These are phyloP conservation scores for Paraconiothyrium sp. DNA, from an alignment of 2,329 filamentous ascomycete species.

Conservation along the genomic window DNA sequence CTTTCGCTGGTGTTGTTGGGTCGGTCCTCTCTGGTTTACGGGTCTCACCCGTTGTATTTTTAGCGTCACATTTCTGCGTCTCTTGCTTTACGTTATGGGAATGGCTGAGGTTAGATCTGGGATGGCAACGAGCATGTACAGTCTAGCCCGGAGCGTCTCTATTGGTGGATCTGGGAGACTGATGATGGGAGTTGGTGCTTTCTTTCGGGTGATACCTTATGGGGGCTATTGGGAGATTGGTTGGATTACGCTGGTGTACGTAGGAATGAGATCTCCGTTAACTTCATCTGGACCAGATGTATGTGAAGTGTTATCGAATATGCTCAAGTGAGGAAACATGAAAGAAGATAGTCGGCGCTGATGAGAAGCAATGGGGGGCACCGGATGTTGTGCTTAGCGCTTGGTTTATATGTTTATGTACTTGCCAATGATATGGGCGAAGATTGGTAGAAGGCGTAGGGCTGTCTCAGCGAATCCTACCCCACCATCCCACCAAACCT, in stretches of 20 bases:
- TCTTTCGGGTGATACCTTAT: slow-evolving; percentile 9
- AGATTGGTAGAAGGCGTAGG: not conserved
- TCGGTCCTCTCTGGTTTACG: not conserved
- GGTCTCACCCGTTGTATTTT: slow-evolving; percentile 12
- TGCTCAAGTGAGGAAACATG: too few relatives aligned
- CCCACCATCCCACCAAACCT: slow-evolving; percentile 17
- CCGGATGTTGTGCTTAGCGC: not conserved
- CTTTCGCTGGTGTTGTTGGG: not conserved
- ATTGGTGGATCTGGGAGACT: not conserved
- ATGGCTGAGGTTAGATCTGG: not conserved
- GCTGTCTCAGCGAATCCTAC: slow-evolving; percentile 23
- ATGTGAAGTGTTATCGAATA: too few relatives aligned
- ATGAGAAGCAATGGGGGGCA: not conserved
- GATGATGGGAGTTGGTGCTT: not conserved
- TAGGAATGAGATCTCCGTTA: slow-evolving; percentile 13
- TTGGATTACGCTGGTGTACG: slow-evolving; percentile 12
- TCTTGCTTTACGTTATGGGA: not conserved
- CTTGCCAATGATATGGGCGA: not conserved
- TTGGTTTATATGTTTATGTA: not conserved
- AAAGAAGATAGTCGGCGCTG: not conserved
- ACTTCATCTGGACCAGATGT: not conserved
- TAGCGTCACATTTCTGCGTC: slow-evolving; percentile 5
- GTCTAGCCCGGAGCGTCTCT: not conserved
- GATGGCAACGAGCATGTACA: slow-evolving; percentile 5
- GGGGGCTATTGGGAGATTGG: not conserved